Conservation (phyloP, 176 grass and related monocot species). For the Otatea glauca region DNA sequence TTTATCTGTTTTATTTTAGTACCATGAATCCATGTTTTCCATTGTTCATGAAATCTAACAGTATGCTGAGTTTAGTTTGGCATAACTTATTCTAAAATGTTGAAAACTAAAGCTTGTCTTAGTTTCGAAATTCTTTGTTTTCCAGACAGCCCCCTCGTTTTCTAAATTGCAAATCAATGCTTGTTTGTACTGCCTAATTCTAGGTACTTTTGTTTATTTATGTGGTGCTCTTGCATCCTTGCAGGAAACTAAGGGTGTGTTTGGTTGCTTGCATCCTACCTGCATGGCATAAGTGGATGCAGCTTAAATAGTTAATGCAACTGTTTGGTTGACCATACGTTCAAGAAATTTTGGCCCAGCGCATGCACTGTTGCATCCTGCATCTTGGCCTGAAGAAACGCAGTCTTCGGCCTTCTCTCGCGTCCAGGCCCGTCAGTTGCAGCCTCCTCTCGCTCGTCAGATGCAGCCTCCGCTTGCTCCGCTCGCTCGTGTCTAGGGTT, state of each 20-base stretch:
- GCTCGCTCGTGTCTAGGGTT: too few species aligned
- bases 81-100: slow-evolving; percentile 23
- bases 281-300: too few species aligned
- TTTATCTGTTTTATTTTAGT: slow-evolving; percentile 17
- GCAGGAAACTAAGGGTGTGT: slow-evolving; percentile 99
- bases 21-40: slow-evolving; percentile 16
- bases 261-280: too few species aligned
- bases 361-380: too few species aligned
- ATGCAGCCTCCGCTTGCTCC: too few species aligned
- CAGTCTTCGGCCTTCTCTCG: too few species aligned
- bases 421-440: too few species aligned
- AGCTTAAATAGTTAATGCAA: too few species aligned
- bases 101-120: slow-evolving; percentile 8
- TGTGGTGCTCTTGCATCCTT: slow-evolving; percentile 47
- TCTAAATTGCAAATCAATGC: neutral
- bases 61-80: neutral
- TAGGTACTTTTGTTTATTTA: slow-evolving; percentile 19
- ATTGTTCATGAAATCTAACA: slow-evolving; percentile 19
- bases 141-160: neutral
- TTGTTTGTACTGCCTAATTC: slow-evolving; percentile 33
- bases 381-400: too few species aligned
- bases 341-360: too few species aligned
- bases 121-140: slow-evolving; percentile 4
- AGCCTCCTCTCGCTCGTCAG: too few species aligned
- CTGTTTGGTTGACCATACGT: too few species aligned